Evolutionary conservation across 2,329 filamentous ascomycete genomes (phyloP), one percentile per base, ranked within the genome.

Genomic region (Chalaropsis ovoidea): DNA sequence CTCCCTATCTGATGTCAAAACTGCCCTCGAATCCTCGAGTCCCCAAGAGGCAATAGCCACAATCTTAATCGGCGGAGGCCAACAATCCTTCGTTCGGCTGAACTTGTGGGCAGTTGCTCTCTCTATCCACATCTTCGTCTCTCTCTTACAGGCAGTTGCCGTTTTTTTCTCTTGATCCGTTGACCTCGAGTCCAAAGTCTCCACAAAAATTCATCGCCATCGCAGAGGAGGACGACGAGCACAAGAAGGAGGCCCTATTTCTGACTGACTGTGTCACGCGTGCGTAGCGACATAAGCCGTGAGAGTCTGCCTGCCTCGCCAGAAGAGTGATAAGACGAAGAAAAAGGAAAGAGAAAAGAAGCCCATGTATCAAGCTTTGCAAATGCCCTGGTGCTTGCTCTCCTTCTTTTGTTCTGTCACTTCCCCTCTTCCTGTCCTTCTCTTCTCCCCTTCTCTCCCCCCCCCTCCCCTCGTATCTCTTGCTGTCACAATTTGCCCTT

Each of bases 381-480:
- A n/a, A n/a, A n/a, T n/a, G n/a, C n/a, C n/a, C n/a, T n/a, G n/a
- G n/a, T n/a, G 31, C 31, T 31, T 31, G 31, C 31, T 31, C 31
- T 6, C n/a, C n/a, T n/a, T n/a, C n/a, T n/a, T n/a, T n/a, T n/a
- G n/a, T n/a, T n/a, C n/a, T n/a, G n/a, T n/a, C n/a, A n/a, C n/a
- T n/a, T n/a, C n/a, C n/a, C n/a, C n/a, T n/a, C n/a, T n/a, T n/a
- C n/a, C n/a, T n/a, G n/a, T n/a, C n/a, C n/a, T n/a, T n/a, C n/a
- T n/a, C n/a, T n/a, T n/a, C 31, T 31, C 31, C 31, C n/a, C n/a
- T 19, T 49, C 45, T 49, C 11, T 49, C 22, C 45, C 45, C 3
- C 45, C n/a, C 22, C n/a, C 45, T 19, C n/a, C 45, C 22, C 24
- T 56, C 52, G 52, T 56, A 56, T 56, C 52, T 56, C 52, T 31